phyloP scores from a whole-genome alignment of 2,329 filamentous ascomycete species.

The Monosporascus sp. region DNA sequence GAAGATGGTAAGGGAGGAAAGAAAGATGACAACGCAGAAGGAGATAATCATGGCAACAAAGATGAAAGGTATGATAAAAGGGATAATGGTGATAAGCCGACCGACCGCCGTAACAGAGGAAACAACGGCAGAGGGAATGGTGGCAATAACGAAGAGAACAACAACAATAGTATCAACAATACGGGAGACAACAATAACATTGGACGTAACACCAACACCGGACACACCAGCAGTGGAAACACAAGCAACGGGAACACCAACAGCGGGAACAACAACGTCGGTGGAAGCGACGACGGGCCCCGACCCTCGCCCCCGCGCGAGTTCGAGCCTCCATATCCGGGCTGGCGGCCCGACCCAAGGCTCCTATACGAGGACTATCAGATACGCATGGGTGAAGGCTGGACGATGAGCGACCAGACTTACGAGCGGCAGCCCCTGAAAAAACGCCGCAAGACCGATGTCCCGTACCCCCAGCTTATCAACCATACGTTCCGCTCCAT shows the following conservation, averaged over 20 bases:
- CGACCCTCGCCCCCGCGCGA: not conserved
- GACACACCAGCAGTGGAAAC: too few relatives aligned
- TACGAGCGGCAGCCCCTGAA: conserved; percentile 12
- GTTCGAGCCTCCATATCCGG: not conserved
- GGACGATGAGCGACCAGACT: conserved; percentile 21
- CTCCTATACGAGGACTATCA: conserved; percentile 5
- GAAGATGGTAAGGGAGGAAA: not conserved
- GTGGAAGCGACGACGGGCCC: not conserved
- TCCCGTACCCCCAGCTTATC: conserved; percentile 14
- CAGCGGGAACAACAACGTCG: not conserved
- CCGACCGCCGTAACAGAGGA: too few relatives aligned
- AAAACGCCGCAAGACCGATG: conserved; percentile 16
- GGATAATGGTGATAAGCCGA: not conserved
- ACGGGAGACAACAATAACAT: too few relatives aligned
- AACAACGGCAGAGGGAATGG: too few relatives aligned
- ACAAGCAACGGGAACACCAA: too few relatives aligned
- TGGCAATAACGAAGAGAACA: too few relatives aligned
- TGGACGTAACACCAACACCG: too few relatives aligned
- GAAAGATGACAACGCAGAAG: not conserved
- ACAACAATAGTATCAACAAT: too few relatives aligned
- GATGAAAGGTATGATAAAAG: not conserved
- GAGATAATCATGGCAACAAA: not conserved
- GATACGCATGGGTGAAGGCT: conserved; percentile 16
- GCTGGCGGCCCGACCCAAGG: not conserved
- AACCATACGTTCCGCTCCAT: conserved; percentile 10